Base-by-base conservation (phyloP, 176 grass and related monocot genomes). In the Rhynchospora breviuscula region DNA sequence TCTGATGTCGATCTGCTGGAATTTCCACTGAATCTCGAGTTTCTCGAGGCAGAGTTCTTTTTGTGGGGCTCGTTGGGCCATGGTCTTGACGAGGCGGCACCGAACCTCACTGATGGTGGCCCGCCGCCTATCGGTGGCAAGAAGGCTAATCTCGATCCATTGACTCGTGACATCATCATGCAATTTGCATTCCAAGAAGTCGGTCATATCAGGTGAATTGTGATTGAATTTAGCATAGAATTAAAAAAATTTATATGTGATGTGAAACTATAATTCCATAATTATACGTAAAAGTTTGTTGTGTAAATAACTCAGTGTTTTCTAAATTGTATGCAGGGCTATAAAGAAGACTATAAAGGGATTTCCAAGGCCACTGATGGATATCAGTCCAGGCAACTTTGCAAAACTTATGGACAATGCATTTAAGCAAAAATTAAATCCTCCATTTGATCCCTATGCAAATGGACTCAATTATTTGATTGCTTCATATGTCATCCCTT, bases 141-240 rank as follows among this genome's bases (percentile, higher is more conserved):
- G 78, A 87, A 69, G 63, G 95, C 89, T 10, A 78, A 83, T 13
- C 92, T 95, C 15, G 86, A 77, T 26, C 85, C 91, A 0, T 59
- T 91, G 18, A 68, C 89, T 70, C 91, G 85, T 45, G 89, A 91
- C 82, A 74, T 95, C 75, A 67, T 93, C 49, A 46, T 75, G 15
- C 90, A 98, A 85, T 98, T 98, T 21, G 94, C 87, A n/a, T 94
- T 91, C 87, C 95, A 98, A 62, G 95, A 98, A 86, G 95, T 98
- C 26, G 95, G 93, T 0, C 95, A 98, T 89, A 82, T 98, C 68
- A 93, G 89, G 95, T 91, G 8, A 33, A 31, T 35, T 54, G n/a
- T 79, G 23, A 40, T 61, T 2, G 8, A 17, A 59, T 40, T 40
- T 40, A 40, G 35, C 35, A 40, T 4, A 40, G 4, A 40, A 40